Conservation (phyloP, 2,329 filamentous ascomycete species). For the Neurospora sp. region DNA sequence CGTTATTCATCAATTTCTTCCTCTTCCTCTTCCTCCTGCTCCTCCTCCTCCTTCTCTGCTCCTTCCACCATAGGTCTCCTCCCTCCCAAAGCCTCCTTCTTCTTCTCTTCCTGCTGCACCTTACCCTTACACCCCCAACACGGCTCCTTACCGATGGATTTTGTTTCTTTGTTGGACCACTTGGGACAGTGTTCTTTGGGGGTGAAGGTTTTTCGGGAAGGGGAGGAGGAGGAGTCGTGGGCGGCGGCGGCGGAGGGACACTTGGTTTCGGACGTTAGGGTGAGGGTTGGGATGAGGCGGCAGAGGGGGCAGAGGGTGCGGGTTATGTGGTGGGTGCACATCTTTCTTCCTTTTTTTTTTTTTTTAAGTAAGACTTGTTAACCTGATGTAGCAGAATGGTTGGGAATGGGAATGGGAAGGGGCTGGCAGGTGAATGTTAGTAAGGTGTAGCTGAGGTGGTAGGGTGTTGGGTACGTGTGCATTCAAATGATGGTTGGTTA, state of each 20-base stretch:
- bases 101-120: too few relatives aligned
- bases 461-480: too few relatives aligned
- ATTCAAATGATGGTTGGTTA: background rate
- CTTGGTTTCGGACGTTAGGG: background rate
- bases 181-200: background rate
- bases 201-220: background rate
- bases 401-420: too few relatives aligned
- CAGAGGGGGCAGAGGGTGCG: background rate
- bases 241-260: background rate
- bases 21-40: too few relatives aligned
- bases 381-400: too few relatives aligned
- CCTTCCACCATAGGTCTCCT: too few relatives aligned
- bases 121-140: background rate
- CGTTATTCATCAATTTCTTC: too few relatives aligned
- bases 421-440: background rate
- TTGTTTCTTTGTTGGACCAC: background rate
- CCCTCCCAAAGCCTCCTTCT: too few relatives aligned
- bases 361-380: too few relatives aligned
- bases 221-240: background rate
- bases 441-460: background rate
- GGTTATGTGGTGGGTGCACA: background rate
- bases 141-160: background rate
- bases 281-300: background rate
- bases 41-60: too few relatives aligned
- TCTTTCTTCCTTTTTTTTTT: background rate